A percentile compares a stretch with the other conserved stretches of the same genome.
These are phyloP conservation scores for Candida glaebosa DNA, from an alignment of 805 yeast species.

Conservation along the genomic window DNA sequence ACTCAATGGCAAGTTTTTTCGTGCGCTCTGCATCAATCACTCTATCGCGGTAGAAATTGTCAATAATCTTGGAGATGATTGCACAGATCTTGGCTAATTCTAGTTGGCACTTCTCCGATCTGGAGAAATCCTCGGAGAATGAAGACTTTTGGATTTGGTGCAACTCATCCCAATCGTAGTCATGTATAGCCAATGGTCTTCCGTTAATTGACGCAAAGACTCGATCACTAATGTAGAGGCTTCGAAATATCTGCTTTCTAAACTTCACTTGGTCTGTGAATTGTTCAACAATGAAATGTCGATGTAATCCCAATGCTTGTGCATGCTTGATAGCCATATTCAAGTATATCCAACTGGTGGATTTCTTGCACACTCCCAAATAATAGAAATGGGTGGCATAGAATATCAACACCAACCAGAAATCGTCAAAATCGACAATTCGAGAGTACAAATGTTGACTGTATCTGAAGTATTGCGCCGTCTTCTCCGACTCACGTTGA, in stretches of 20 bases:
- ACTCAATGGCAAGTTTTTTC: slow-evolving; percentile 29
- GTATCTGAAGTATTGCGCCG: slow-evolving; percentile 31
- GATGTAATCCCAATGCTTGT: slow-evolving; percentile 39
- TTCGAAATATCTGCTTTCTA: slow-evolving; percentile 10
- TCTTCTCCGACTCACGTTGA: slow-evolving; percentile 17
- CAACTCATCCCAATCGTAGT: slow-evolving; percentile 38
- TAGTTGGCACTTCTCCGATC: slow-evolving; percentile 17
- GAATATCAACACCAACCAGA: slow-evolving; percentile 43
- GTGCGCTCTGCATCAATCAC: slow-evolving; percentile 27
- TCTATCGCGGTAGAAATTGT: slow-evolving; percentile 28
- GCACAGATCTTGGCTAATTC: slow-evolving; percentile 25
- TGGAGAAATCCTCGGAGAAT: slow-evolving; percentile 8
- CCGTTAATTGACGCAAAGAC: slow-evolving; percentile 34
- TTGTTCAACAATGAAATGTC: slow-evolving; percentile 34
- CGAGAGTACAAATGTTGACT: slow-evolving; percentile 28
- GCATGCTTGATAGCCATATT: slow-evolving; percentile 43
- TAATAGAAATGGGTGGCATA: slow-evolving; percentile 38
- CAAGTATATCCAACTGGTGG: slow-evolving; percentile 42
- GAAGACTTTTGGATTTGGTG: slow-evolving; percentile 8
- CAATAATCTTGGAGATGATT: slow-evolving; percentile 27
- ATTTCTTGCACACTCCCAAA: slow-evolving; percentile 36
- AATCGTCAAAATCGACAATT: slow-evolving; percentile 34
- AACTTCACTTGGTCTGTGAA: slow-evolving; percentile 8
- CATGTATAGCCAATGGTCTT: slow-evolving; percentile 32
- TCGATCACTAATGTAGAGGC: slow-evolving; percentile 30